A percentile compares a stretch with the other conserved stretches of the same genome.
Evolutionary conservation across 495 filamentous ascomycete species (phyloP).

Genomic region (Aspergillus funiculosus): DNA sequence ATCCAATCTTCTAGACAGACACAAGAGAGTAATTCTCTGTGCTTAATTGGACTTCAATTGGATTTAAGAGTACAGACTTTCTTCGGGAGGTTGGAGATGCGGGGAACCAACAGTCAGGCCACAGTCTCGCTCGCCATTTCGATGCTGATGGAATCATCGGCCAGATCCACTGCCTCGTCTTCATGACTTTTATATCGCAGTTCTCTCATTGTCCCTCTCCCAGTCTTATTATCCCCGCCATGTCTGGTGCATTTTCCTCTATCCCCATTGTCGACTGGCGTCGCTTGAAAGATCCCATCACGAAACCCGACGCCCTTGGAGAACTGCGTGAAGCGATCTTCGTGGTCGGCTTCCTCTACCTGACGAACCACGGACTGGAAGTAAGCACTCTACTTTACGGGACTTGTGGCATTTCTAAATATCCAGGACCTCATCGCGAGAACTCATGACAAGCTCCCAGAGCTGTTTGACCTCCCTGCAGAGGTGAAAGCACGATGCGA

Average conservation of each 20-base stretch:
- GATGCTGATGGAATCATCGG: too few species aligned
- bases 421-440: conserved; percentile 57
- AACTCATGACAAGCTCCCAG: conserved; percentile 64
- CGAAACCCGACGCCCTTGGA: conserved; percentile 65
- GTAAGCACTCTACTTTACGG: conserved; percentile 17
- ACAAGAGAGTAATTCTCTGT: too few species aligned
- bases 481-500: conserved; percentile 76
- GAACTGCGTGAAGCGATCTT: conserved; percentile 74
- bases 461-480: conserved; percentile 72
- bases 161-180: too few species aligned
- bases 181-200: too few species aligned
- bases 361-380: conserved; percentile 79
- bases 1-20: too few species aligned
- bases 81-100: too few species aligned
- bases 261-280: conserved; percentile 48
- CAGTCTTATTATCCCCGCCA: conserved; percentile 1
- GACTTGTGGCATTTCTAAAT: conserved; percentile 19
- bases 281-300: conserved; percentile 61
- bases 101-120: too few species aligned
- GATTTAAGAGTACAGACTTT: too few species aligned
- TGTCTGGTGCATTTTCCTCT: conserved; percentile 52
- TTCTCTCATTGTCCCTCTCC: not conserved
- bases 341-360: conserved; percentile 85
- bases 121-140: too few species aligned
- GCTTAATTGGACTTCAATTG: too few species aligned